Evolutionary conservation across 202 grass and related monocot species (phyloP).

Genomic region (Elaeis oleifera): DNA sequence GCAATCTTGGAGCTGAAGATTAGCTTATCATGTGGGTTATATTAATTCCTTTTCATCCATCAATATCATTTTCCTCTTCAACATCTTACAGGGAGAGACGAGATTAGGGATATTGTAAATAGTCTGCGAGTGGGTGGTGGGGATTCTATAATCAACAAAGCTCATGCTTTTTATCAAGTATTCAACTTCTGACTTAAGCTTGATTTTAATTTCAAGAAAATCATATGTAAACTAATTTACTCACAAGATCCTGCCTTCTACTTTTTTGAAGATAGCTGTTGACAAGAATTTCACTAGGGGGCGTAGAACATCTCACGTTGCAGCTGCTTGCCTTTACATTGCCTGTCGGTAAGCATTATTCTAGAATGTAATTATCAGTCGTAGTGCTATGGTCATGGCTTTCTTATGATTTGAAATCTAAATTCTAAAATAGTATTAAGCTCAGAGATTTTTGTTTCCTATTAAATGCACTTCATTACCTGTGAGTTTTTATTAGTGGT

Average conservation of each 20-base stretch:
- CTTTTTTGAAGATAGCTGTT: conserved; percentile 58
- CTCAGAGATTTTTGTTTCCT: no score
- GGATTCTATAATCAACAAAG: conserved; percentile 50
- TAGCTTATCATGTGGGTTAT: no score
- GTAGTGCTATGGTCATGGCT: no score
- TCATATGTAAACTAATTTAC: conserved; percentile 4
- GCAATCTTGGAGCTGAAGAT: no score
- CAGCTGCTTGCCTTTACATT: conserved; percentile 91
- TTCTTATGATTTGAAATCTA: no score
- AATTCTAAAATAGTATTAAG: no score
- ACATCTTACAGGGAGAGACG: conserved; percentile 54
- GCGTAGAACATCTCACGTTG: conserved; percentile 71
- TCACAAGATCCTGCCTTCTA: conserved; percentile 17
- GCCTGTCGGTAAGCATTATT: conserved; percentile 52
- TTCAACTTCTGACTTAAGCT: conserved; percentile 4
- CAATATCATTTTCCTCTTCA: no score
- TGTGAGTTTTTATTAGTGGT: no score
- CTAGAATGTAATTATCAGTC: no score
- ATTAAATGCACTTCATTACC: no score
- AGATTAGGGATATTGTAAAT: conserved; percentile 67
- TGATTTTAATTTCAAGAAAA: background rate
- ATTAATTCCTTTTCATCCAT: no score
- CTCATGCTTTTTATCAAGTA: conserved; percentile 70
- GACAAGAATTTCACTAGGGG: conserved; percentile 89
- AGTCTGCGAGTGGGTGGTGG: conserved; percentile 65